Percentiles rank a stretch among this genome's conserved stretches.
phyloP scores from a whole-genome alignment of 2,329 filamentous ascomycete species.

The Alternaria burnsii region DNA sequence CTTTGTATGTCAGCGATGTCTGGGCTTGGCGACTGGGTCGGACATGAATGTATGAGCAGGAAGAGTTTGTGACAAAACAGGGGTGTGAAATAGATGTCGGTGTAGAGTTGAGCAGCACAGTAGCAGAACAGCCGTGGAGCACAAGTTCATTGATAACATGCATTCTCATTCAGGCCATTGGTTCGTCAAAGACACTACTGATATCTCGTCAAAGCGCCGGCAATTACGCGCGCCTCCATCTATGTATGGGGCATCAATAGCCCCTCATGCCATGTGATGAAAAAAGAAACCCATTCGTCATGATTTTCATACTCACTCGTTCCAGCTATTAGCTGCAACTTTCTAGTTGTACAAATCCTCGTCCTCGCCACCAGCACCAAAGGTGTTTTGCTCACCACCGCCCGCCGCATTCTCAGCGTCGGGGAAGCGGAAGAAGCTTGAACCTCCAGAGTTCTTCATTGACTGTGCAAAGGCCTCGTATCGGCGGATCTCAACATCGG shows the following conservation, averaged over 20 bases:
- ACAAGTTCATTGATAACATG: slow-evolving; percentile 11
- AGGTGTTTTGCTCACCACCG: slow-evolving; percentile 60
- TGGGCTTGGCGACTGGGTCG: not conserved
- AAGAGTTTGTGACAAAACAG: not conserved
- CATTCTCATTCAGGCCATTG: slow-evolving; percentile 20
- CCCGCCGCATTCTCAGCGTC: slow-evolving; percentile 60
- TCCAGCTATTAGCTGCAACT: slow-evolving; percentile 9
- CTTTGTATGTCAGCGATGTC: not conserved
- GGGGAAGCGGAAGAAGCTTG: slow-evolving; percentile 97
- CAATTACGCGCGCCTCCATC: slow-evolving; percentile 30
- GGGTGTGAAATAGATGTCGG: not conserved
- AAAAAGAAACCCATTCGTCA: slow-evolving; percentile 27
- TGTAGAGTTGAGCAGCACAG: not conserved
- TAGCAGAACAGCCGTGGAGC: not conserved
- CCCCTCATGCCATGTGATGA: slow-evolving; percentile 19
- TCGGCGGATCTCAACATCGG: slow-evolving; percentile 94
- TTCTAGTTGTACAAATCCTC: slow-evolving; percentile 95
- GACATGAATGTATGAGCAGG: not conserved
- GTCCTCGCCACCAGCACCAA: slow-evolving; percentile 89
- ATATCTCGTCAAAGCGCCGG: slow-evolving; percentile 14
- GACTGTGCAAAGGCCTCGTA: slow-evolving; percentile 99
- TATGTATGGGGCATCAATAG: slow-evolving; percentile 19
- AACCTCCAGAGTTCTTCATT: slow-evolving; percentile 97
- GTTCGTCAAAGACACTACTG: slow-evolving; percentile 11
- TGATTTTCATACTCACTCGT: slow-evolving; percentile 25